Evolutionary conservation across 1,139 yeast genomes (phyloP).

Genomic region (Barnettozyma hawaiiensis): DNA sequence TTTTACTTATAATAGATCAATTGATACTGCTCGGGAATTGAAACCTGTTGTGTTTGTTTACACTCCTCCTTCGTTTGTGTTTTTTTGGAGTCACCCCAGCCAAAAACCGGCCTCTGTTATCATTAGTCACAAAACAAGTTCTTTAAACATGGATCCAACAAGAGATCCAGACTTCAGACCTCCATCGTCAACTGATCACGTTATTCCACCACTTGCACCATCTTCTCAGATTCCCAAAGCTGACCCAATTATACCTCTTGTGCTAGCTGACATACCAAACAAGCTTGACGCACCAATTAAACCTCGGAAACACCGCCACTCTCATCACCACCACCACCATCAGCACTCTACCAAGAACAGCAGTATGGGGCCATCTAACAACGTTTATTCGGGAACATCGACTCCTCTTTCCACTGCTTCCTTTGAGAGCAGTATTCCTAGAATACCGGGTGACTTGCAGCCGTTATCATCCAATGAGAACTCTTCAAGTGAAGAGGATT

Average conservation of each 20-base stretch:
- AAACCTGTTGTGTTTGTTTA: background rate
- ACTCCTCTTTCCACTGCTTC: background rate
- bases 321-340: constrained; percentile 14
- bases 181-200: constrained; percentile 55
- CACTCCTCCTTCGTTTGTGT: background rate
- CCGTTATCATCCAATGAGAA: constrained; percentile 38
- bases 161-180: constrained; percentile 75
- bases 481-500: constrained; percentile 27
- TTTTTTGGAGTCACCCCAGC: background rate
- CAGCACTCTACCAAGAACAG: too few relatives aligned
- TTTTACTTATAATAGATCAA: too few relatives aligned
- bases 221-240: constrained; percentile 67
- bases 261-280: constrained; percentile 66
- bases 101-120: background rate
- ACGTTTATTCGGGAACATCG: background rate
- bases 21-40: background rate
- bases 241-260: constrained; percentile 70
- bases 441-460: constrained; percentile 39
- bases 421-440: constrained; percentile 34
- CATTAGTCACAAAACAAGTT: background rate
- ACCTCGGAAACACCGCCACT: constrained; percentile 32
- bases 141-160: constrained; percentile 59
- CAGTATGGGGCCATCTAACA: background rate
- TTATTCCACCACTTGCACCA: constrained; percentile 60
- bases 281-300: constrained; percentile 73